A percentile compares a stretch with the other conserved stretches of the same genome.
phyloP scores from a whole-genome alignment of 2,329 filamentous ascomycete genomes.

The Pyrenophora teres region DNA sequence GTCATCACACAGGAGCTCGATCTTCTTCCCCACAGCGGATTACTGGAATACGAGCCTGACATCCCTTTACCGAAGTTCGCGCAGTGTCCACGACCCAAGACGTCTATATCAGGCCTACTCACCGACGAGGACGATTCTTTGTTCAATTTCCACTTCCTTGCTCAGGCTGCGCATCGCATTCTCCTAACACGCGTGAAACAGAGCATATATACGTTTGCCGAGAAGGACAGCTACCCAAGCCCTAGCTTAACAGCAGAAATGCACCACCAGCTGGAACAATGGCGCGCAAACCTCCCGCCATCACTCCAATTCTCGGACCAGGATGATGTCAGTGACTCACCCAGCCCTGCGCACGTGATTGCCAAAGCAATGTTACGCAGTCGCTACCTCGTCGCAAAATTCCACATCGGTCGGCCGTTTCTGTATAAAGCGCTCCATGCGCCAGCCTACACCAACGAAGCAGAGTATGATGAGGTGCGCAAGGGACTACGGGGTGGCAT shows the following conservation, averaged over 20 bases:
- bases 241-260: constrained; percentile 58
- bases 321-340: constrained; percentile 34
- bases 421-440: constrained; percentile 47
- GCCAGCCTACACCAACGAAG: constrained; percentile 34
- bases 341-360: constrained; percentile 44
- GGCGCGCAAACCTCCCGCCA: constrained; percentile 57
- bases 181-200: constrained; percentile 60
- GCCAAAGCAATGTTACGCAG: constrained; percentile 47
- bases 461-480: constrained; percentile 39
- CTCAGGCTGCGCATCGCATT: constrained; percentile 61
- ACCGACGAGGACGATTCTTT: constrained; percentile 57
- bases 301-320: constrained; percentile 53
- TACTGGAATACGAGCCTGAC: constrained; percentile 57
- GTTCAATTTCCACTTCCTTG: constrained; percentile 63
- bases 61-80: constrained; percentile 61
- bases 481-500: constrained; percentile 40
- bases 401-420: constrained; percentile 46
- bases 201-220: constrained; percentile 56
- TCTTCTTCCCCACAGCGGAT: constrained; percentile 57
- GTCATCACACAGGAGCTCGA: constrained; percentile 59
- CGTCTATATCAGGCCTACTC: constrained; percentile 39
- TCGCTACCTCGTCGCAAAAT: constrained; percentile 46
- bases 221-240: constrained; percentile 49
- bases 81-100: constrained; percentile 48
- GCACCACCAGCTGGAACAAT: constrained; percentile 61